Evolutionary conservation across 2,329 filamentous ascomycete species (phyloP), one percentile per base, ranked within the genome.

Genomic region (Xylaria sp.): DNA sequence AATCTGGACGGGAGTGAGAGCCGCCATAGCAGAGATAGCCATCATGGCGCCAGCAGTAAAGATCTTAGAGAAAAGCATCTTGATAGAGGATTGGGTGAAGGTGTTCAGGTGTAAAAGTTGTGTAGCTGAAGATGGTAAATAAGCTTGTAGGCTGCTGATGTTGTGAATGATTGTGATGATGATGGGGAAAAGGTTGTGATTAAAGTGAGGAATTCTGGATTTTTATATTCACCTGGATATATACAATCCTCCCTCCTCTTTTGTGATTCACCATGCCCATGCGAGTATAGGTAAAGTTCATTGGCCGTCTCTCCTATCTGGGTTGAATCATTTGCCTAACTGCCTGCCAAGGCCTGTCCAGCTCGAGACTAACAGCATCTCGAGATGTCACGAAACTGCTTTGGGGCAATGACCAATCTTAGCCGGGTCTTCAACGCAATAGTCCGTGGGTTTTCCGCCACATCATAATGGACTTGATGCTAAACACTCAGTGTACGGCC

Each of bases 1-100:
- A 35, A 65, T 60, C 35, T 65, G 56, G 27, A 23, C 2, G 15
- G 63, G 40, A 17, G 54, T 49, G 25, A 63, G 44, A 17, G 62
- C 55, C 35, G 53, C 55, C 35, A 59, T 51, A 19, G 60, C 60
- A 6, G 60, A 38, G 38, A 56, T 19, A 29, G 63, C 60, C 63
- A 65, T 63, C 23, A 52, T 29, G 49, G 57, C 60, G n/a, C 60
- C 60, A 31, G 56, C 37, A 35, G 55, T 2, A 56, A 65, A 55
- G 52, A 65, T 58, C 52, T 65, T 65, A 38, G 63, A 57, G 60
- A 65, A 65, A 31, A 54, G 54, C 63, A 65, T 65, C 31, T 60
- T 63, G 55, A 58, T 31, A 11, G 33, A 11, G 19, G 33, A 19
- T 51, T 38, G 27, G 21, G 4, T 41, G n/a, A 19, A 58, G n/a